These are phyloP conservation scores for Wickerhamomyces chambardii DNA, from an alignment of 805 yeast genomes.

Conservation along the genomic window DNA sequence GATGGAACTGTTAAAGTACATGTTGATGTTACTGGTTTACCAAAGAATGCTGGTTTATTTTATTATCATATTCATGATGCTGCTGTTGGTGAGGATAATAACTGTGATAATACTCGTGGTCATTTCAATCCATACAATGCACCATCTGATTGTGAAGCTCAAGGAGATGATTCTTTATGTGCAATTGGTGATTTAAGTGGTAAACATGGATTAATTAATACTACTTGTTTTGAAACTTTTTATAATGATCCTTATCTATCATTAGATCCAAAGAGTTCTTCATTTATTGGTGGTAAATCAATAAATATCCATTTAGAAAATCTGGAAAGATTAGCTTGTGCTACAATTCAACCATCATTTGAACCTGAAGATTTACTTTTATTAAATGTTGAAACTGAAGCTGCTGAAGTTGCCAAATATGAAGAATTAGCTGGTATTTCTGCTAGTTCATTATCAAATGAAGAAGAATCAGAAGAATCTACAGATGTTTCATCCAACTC, in stretches of 20 bases:
- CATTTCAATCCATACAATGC: slow-evolving; percentile 63
- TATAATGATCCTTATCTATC: slow-evolving; percentile 62
- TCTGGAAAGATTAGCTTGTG: slow-evolving; percentile 52
- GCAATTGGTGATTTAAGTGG: slow-evolving; percentile 74
- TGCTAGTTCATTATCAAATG: not conserved
- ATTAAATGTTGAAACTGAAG: slow-evolving; percentile 17
- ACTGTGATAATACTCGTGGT: slow-evolving; percentile 45
- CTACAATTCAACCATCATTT: slow-evolving; percentile 32
- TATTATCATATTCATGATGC: slow-evolving; percentile 58
- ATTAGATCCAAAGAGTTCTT: slow-evolving; percentile 41
- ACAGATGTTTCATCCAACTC: no score
- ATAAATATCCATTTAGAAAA: slow-evolving; percentile 48
- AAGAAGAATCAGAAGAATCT: no score
- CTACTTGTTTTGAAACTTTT: slow-evolving; percentile 57
- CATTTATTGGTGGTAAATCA: slow-evolving; percentile 53
- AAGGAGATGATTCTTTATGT: slow-evolving; percentile 45
- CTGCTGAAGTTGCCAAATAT: slow-evolving; percentile 14
- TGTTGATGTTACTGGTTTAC: slow-evolving; percentile 64
- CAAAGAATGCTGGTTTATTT: slow-evolving; percentile 59
- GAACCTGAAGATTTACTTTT: slow-evolving; percentile 19
- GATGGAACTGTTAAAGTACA: slow-evolving; percentile 58
- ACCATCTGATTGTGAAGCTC: slow-evolving; percentile 38
- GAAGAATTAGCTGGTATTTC: slow-evolving; percentile 16
- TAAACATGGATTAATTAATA: slow-evolving; percentile 64
- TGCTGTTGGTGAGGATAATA: slow-evolving; percentile 39